These are phyloP conservation scores for Sphagnum contortum DNA, from an alignment of 225 moss, liverwort and hornwort species.

Conservation along the genomic window DNA sequence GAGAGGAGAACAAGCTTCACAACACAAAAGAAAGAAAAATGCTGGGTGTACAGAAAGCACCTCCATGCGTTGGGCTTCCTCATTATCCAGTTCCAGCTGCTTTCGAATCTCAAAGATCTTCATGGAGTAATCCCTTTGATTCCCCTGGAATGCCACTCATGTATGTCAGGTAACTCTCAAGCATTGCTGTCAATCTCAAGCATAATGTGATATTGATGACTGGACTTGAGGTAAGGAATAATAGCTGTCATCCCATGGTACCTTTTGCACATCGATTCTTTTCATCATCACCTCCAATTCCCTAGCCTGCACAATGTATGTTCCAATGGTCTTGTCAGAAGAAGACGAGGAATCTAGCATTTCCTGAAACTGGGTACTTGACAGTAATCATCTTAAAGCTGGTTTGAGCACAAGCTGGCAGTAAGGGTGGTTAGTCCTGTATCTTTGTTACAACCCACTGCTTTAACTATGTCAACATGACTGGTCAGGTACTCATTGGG, in stretches of 20 bases:
- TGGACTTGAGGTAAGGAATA: background rate
- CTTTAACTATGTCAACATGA: too few species aligned
- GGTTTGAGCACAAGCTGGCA: too few species aligned
- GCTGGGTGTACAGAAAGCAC: conserved; percentile 10
- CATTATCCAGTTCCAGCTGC: conserved; percentile 74
- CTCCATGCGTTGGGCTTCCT: conserved; percentile 82
- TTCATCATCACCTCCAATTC: conserved; percentile 73
- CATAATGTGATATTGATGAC: background rate
- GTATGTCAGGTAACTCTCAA: background rate
- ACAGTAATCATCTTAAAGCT: too few species aligned
- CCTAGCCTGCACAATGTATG: conserved; percentile 36
- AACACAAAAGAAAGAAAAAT: too few species aligned
- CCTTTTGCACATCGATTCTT: conserved; percentile 56
- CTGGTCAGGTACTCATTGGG: too few species aligned
- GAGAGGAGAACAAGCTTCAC: too few species aligned
- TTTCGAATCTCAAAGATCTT: conserved; percentile 70
- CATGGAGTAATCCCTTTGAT: conserved; percentile 70
- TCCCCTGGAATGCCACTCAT: conserved; percentile 36
- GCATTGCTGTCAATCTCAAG: background rate
- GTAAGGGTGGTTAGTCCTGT: too few species aligned
- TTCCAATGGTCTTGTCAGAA: too few species aligned
- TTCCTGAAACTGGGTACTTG: too few species aligned
- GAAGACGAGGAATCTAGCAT: too few species aligned
- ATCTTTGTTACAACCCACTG: too few species aligned
- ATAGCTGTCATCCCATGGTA: conserved; percentile 3